phyloP scores from a whole-genome alignment of 2,329 filamentous ascomycete genomes.

The Fusarium nygamai region DNA sequence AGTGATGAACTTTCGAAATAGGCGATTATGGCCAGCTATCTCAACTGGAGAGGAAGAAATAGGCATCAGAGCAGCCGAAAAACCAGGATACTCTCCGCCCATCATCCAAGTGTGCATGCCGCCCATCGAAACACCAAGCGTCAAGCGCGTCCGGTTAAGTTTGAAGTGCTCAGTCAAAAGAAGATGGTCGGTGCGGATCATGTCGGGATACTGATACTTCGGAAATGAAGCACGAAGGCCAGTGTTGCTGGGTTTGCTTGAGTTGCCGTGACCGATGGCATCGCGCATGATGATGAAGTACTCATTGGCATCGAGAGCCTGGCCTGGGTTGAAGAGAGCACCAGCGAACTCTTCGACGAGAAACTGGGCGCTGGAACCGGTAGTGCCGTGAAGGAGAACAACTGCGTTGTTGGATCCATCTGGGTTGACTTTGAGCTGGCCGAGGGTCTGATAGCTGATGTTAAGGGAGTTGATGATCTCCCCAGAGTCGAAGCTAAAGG shows the following conservation, averaged over 20 bases:
- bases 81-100: not conserved
- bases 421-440: conserved; percentile 10
- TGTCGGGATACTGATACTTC: conserved; percentile 18
- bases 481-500: conserved; percentile 14
- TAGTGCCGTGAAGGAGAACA: conserved; percentile 14
- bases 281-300: conserved; percentile 30
- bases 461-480: not conserved
- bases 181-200: not conserved
- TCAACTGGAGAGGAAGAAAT: conserved; percentile 7
- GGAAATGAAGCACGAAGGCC: conserved; percentile 2
- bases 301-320: conserved; percentile 1
- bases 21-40: conserved; percentile 14
- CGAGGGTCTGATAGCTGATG: conserved; percentile 24
- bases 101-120: conserved; percentile 30
- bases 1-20: conserved; percentile 25
- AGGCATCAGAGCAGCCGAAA: conserved; percentile 23
- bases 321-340: conserved; percentile 10
- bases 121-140: conserved; percentile 21
- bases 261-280: conserved; percentile 22
- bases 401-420: conserved; percentile 24
- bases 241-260: conserved; percentile 22
- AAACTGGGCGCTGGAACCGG: not conserved
- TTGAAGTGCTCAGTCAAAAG: conserved; percentile 11
- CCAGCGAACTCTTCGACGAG: conserved; percentile 14
- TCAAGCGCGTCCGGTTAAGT: not conserved